Conservation (phyloP, 129 eudicot genomes). For the Saussurea involucrata region DNA sequence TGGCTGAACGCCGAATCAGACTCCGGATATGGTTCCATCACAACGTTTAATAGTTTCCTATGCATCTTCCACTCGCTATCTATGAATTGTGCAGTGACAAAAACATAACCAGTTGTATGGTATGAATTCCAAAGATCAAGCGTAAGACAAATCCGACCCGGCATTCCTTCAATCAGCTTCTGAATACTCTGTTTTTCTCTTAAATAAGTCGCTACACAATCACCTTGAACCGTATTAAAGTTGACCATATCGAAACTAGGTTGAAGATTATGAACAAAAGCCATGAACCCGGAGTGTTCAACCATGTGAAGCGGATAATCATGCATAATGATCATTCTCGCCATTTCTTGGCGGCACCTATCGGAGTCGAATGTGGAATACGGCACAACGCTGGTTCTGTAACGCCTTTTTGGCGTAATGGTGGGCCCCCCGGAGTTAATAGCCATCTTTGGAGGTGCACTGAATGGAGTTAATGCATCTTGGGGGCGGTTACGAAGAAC, state of each 20-base stretch:
- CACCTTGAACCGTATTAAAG: constrained; percentile 75
- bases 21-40: constrained; percentile 93
- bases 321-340: constrained; percentile 84
- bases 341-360: constrained; percentile 71
- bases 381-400: constrained; percentile 49
- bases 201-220: constrained; percentile 77
- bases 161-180: constrained; percentile 61
- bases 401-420: constrained; percentile 57
- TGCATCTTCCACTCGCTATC: constrained; percentile 90
- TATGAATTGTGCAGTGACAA: constrained; percentile 76
- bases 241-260: constrained; percentile 84
- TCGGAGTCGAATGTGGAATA: constrained; percentile 66
- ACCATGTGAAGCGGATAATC: constrained; percentile 93
- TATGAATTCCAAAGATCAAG: constrained; percentile 72
- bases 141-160: constrained; percentile 77
- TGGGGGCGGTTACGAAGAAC: constrained; percentile 57
- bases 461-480: constrained; percentile 29
- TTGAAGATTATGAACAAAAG: constrained; percentile 77
- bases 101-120: constrained; percentile 68
- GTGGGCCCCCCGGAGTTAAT: constrained; percentile 14
- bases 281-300: constrained; percentile 76
- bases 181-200: constrained; percentile 63
- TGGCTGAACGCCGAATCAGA: constrained; percentile 84
- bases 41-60: constrained; percentile 61
- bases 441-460: constrained; percentile 50